Conservation (phyloP, 2,329 filamentous ascomycete genomes). For the Sclerotiophoma versabilis region DNA sequence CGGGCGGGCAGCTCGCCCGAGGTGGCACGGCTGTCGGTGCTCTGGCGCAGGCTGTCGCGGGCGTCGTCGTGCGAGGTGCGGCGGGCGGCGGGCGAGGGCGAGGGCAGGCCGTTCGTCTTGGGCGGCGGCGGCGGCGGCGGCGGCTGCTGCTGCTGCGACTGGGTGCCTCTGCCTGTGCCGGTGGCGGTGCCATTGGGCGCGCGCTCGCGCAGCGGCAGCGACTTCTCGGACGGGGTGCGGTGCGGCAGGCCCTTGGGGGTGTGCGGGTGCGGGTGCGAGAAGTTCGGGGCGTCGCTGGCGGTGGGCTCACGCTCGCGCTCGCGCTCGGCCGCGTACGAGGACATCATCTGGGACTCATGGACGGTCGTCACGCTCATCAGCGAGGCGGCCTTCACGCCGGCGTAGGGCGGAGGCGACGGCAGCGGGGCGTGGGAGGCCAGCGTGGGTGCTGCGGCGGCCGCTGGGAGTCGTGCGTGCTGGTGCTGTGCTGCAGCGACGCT, state of each 20-base stretch:
- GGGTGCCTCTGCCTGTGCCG: too few relatives aligned
- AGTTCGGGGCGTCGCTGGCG: slow-evolving; percentile 22
- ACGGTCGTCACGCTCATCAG: slow-evolving; percentile 41
- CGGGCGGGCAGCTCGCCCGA: slow-evolving; percentile 39
- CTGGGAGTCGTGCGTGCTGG: slow-evolving; percentile 17
- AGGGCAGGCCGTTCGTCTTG: slow-evolving; percentile 44
- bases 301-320: slow-evolving; percentile 38
- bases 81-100: slow-evolving; percentile 34
- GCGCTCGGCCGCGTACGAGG: slow-evolving; percentile 56
- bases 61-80: slow-evolving; percentile 48
- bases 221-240: slow-evolving; percentile 38
- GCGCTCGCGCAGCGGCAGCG: slow-evolving; percentile 26
- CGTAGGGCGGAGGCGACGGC: slow-evolving; percentile 35
- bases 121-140: too few relatives aligned
- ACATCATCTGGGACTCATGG: slow-evolving; percentile 55
- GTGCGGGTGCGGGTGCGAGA: slow-evolving; percentile 35
- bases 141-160: too few relatives aligned
- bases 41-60: slow-evolving; percentile 25
- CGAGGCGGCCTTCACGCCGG: slow-evolving; percentile 37
- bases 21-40: slow-evolving; percentile 33
- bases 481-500: slow-evolving; percentile 16
- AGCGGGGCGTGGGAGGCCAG: slow-evolving; percentile 38
- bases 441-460: slow-evolving; percentile 23
- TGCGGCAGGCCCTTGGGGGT: slow-evolving; percentile 41
- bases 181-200: slow-evolving; percentile 35